A percentile compares a stretch with the other conserved stretches of the same genome.
Conservation (phyloP, 2,329 filamentous ascomycete genomes). For the Sarocladium brachiariae region DNA sequence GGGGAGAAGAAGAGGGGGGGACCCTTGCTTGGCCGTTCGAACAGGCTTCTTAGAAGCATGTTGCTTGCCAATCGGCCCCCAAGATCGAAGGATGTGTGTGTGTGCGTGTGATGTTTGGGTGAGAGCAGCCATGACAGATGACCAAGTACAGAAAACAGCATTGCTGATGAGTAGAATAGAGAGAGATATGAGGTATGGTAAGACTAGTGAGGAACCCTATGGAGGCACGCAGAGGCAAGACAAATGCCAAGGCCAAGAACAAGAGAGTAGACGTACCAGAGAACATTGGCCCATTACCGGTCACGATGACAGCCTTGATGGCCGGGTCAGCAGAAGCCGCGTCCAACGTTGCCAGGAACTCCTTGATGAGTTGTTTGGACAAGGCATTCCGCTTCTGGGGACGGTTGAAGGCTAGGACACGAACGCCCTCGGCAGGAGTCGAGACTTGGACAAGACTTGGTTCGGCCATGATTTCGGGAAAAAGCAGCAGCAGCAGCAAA, state of each 20-base stretch:
- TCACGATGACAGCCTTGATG: conserved; percentile 30
- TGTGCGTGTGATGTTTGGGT: neutral
- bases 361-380: conserved; percentile 41
- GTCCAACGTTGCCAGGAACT: conserved; percentile 29
- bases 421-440: conserved; percentile 27
- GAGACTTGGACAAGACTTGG: neutral
- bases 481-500: no score
- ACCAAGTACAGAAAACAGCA: neutral
- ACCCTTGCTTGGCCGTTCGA: neutral
- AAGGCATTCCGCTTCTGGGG: conserved; percentile 54
- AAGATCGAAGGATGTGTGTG: neutral
- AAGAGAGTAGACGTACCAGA: conserved; percentile 21
- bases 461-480: neutral
- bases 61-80: neutral
- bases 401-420: conserved; percentile 44
- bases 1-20: no score
- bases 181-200: neutral
- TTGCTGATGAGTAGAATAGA: neutral
- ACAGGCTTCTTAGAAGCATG: neutral
- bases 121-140: no score
- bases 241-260: neutral
- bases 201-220: neutral
- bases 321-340: conserved; percentile 15
- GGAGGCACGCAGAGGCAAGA: neutral
- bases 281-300: conserved; percentile 27